Evolutionary conservation across 176 grass and related monocot species (phyloP).

Genomic region (Oryza rufipogon): DNA sequence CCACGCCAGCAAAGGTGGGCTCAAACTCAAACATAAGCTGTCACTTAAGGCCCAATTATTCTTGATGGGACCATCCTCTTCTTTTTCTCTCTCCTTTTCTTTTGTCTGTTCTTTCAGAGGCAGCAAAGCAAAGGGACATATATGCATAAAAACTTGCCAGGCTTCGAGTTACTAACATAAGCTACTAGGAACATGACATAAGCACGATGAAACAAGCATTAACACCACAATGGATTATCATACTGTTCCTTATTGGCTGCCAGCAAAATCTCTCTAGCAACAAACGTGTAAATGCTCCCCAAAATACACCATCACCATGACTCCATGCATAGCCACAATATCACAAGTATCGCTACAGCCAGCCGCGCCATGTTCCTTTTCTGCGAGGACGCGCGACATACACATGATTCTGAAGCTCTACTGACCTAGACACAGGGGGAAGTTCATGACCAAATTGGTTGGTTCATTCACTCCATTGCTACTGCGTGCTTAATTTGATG

Average conservation of each 20-base stretch:
- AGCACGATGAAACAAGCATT: neutral
- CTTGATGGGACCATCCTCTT: no score
- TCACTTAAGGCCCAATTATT: no score
- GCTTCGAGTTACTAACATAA: no score
- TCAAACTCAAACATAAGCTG: no score
- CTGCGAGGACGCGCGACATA: neutral
- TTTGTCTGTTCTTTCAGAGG: no score
- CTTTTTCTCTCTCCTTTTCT: no score
- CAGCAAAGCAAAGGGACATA: no score
- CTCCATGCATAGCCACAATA: neutral
- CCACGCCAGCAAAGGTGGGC: no score
- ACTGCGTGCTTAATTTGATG: neutral
- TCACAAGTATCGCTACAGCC: neutral
- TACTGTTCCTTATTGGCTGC: neutral
- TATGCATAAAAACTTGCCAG: no score
- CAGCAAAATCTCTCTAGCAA: neutral
- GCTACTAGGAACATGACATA: neutral
- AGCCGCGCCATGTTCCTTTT: neutral
- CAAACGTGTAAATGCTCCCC: neutral
- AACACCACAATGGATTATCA: no score
- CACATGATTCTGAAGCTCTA: neutral
- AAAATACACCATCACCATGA: no score
- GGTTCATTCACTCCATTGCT: neutral
- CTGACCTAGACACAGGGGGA: neutral
- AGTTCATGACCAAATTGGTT: neutral